A percentile compares a stretch with the other conserved stretches of the same genome.
phyloP scores from a whole-genome alignment of 2,329 filamentous ascomycete species.

The Chlorencoelia australis region DNA sequence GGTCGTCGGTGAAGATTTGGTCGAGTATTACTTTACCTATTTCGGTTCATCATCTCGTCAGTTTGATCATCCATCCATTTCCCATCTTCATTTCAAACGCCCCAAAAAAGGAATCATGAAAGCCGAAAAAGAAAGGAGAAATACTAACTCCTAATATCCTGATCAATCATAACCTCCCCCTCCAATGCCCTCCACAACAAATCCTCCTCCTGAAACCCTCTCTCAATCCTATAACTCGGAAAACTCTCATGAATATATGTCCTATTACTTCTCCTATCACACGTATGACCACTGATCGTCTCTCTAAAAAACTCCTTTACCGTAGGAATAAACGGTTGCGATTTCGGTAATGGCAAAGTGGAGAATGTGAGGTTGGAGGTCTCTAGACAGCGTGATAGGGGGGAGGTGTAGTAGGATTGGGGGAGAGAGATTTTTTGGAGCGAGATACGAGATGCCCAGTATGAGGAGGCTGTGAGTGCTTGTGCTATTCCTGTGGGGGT shows the following conservation, averaged over 20 bases:
- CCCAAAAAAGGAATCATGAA: no score
- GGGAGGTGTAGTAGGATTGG: slow-evolving; percentile 54
- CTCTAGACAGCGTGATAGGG: slow-evolving; percentile 50
- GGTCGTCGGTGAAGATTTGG: slow-evolving; percentile 44
- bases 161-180: slow-evolving; percentile 35
- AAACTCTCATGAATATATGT: slow-evolving; percentile 42
- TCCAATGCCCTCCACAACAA: slow-evolving; percentile 34
- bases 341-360: slow-evolving; percentile 39
- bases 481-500: slow-evolving; percentile 47
- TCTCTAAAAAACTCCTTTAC: slow-evolving; percentile 59
- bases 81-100: no score
- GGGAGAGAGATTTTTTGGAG: slow-evolving; percentile 48
- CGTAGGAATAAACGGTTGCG: slow-evolving; percentile 43
- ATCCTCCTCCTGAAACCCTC: slow-evolving; percentile 49
- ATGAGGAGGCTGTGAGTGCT: slow-evolving; percentile 46
- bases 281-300: slow-evolving; percentile 57
- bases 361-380: slow-evolving; percentile 54
- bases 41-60: no score
- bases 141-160: slow-evolving; percentile 36
- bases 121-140: no score
- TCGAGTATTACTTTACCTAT: slow-evolving; percentile 40
- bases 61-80: no score
- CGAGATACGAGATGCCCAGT: slow-evolving; percentile 45
- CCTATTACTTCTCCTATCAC: slow-evolving; percentile 49
- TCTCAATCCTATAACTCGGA: slow-evolving; percentile 46